Evolutionary conservation across 2,329 filamentous ascomycete species (phyloP).

Genomic region (Fusarium foetens): DNA sequence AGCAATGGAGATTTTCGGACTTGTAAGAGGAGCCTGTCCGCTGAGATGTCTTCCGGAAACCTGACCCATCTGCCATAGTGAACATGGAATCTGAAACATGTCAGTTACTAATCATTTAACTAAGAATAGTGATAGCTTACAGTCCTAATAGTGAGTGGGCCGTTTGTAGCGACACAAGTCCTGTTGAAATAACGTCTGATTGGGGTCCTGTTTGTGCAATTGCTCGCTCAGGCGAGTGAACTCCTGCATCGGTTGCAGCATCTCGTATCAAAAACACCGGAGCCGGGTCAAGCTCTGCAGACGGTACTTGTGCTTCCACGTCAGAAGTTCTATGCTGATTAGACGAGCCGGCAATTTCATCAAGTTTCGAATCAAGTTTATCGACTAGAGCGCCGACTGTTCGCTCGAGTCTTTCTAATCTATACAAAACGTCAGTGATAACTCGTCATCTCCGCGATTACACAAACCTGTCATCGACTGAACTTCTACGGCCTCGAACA

Average conservation of each 20-base stretch:
- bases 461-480: constrained; percentile 11
- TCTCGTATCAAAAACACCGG: constrained; percentile 45
- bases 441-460: rapidly evolving
- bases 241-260: constrained; percentile 41
- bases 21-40: constrained; percentile 8
- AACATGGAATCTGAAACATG: constrained; percentile 34
- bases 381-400: constrained; percentile 24
- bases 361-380: constrained; percentile 21
- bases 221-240: constrained; percentile 29
- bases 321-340: background rate
- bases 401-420: constrained; percentile 24
- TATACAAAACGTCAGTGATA: background rate
- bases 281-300: constrained; percentile 24
- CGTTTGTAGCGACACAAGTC: constrained; percentile 26
- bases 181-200: constrained; percentile 37
- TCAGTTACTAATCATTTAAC: background rate
- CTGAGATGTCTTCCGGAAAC: constrained; percentile 32
- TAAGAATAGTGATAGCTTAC: constrained; percentile 2
- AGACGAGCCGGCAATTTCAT: background rate
- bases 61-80: constrained; percentile 45
- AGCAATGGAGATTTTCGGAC: constrained; percentile 36
- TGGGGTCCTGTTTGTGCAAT: background rate
- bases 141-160: constrained; percentile 36
- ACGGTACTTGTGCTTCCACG: background rate
- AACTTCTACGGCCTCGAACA: background rate